A percentile compares a stretch with the other conserved stretches of the same genome.
These are phyloP conservation scores for Pigoraptor vietnamica DNA, from an alignment of 78 protist genomes.

Conservation along the genomic window DNA sequence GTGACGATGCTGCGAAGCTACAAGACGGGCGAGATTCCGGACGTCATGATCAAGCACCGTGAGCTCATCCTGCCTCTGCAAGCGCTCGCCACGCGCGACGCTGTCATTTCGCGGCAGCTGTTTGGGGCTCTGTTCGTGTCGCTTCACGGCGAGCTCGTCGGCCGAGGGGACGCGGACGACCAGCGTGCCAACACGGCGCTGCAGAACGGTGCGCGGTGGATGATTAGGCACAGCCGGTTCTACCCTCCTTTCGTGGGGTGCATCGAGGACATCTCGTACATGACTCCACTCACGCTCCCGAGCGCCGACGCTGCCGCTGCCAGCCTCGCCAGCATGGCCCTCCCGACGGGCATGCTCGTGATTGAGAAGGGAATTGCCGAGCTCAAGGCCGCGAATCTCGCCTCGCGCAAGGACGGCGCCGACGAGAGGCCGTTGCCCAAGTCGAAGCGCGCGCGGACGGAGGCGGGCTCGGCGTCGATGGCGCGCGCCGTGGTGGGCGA, in stretches of 20 bases:
- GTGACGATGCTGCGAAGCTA: conserved; percentile 22
- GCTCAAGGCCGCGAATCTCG: background rate
- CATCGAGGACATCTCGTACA: background rate
- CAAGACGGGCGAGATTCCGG: conserved; percentile 39
- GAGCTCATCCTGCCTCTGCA: conserved; percentile 14
- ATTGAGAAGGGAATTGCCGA: background rate
- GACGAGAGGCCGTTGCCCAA: background rate
- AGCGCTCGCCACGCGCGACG: conserved; percentile 22
- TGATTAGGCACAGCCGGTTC: background rate
- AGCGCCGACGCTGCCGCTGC: background rate
- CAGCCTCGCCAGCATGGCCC: background rate
- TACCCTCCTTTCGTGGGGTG: background rate
- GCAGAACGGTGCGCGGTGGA: background rate
- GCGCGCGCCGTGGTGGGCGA: background rate
- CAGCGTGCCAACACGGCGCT: background rate
- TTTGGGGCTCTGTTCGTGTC: background rate
- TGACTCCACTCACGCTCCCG: background rate
- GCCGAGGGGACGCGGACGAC: no score
- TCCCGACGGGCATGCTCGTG: background rate
- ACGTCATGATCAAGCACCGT: conserved; percentile 9
- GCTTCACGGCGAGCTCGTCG: background rate
- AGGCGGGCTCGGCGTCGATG: background rate
- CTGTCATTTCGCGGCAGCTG: background rate
- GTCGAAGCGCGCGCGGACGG: background rate
- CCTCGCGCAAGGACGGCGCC: background rate